Evolutionary conservation across 2,329 filamentous ascomycete genomes (phyloP), one percentile per base, ranked within the genome.

Genomic region (Talaromyces sp.): DNA sequence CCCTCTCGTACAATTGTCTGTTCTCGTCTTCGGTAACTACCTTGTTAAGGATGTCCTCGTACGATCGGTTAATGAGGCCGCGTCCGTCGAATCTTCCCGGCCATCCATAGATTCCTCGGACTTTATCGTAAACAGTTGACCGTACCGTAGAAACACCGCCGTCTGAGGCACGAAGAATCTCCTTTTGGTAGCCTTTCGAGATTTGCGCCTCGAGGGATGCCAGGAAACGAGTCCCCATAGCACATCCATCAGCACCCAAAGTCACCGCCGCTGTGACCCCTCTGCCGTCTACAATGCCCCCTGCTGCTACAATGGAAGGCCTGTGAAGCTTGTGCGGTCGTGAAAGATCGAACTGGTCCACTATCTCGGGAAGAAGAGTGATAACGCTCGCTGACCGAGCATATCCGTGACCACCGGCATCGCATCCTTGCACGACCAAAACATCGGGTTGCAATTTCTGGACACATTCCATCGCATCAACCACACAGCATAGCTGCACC

Each of bases 181-280:
- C 82, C 3, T 77, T 64, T 65, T 75, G 76, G 65, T 86, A 86
- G 0, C 82, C 83, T 42, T 72, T 71, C 1, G 80, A 68, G 30
- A 86, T 77, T 34, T 73, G 75, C 2, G 81, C 79, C 68, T 85
- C 83, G 0, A 68, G 66, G 2, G 74, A 70, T 1, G 85, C 85
- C 0, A 90, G 79, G 61, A 88, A 87, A 10, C 86, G 79, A 0
- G 88, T 90, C 0, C 88, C 88, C 77, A 90, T 79, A 0, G 80
- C 83, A 0, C 82, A 79, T 0, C 84, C 87, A 0, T 75, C 70
- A 0, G 84, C 82, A 0, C 85, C 84, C 0, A 85, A 74, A 0
- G 76, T 70, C 10, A 85, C 69, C 1, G 81, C 79, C 0, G 83
- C 82, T 5, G 79, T 80, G 0, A 80, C 73, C 0, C 82, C 82